Conservation (phyloP, 1,284 basidiomycete genomes). For the Ustilago hordei region DNA sequence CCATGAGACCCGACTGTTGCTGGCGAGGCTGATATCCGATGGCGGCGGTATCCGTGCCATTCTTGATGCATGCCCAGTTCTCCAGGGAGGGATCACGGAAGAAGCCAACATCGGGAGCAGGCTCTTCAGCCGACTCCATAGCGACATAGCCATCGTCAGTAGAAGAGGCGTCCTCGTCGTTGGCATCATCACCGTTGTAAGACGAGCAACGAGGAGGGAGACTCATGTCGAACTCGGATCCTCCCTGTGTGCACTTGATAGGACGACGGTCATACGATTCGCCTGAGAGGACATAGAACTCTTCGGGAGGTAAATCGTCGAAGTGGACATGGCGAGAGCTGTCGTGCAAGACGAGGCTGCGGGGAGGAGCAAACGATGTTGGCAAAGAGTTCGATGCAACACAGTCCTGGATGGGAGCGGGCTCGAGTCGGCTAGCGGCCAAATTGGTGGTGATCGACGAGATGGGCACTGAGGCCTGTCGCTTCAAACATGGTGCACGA, state of each 20-base stretch:
- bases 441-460: slow-evolving; percentile 22
- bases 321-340: slow-evolving; percentile 54
- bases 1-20: slow-evolving; percentile 48
- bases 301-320: slow-evolving; percentile 52
- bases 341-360: slow-evolving; percentile 22
- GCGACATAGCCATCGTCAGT: slow-evolving; percentile 12
- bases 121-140: slow-evolving; percentile 33
- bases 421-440: slow-evolving; percentile 20
- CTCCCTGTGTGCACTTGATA: slow-evolving; percentile 60
- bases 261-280: slow-evolving; percentile 57
- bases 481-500: slow-evolving; percentile 52
- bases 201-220: slow-evolving; percentile 45
- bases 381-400: slow-evolving; percentile 35
- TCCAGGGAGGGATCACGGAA: slow-evolving; percentile 35
- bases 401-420: slow-evolving; percentile 26
- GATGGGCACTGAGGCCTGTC: slow-evolving; percentile 37
- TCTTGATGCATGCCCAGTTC: slow-evolving; percentile 60
- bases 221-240: slow-evolving; percentile 58
- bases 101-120: slow-evolving; percentile 42
- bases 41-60: slow-evolving; percentile 43
- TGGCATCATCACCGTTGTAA: slow-evolving; percentile 41
- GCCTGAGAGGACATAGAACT: slow-evolving; percentile 51
- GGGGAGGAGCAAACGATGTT: slow-evolving; percentile 34
- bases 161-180: slow-evolving; percentile 40
- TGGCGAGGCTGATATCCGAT: slow-evolving; percentile 45